A percentile compares a stretch with the other conserved stretches of the same genome.
phyloP scores from a whole-genome alignment of 2,329 filamentous ascomycete genomes.

The Fusarium setosum region DNA sequence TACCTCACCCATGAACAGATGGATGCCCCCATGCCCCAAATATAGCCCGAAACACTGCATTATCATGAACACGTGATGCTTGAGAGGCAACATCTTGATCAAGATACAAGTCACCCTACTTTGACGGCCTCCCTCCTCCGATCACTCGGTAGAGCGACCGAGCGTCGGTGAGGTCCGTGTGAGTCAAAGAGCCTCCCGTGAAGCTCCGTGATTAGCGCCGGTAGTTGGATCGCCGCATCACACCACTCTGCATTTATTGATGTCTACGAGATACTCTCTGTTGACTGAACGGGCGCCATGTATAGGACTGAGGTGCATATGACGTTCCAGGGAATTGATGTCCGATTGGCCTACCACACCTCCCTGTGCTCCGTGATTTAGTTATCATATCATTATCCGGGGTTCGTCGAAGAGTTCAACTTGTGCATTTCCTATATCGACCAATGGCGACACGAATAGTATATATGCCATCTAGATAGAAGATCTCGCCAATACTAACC shows the following conservation, averaged over 20 bases:
- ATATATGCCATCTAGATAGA: too few relatives aligned
- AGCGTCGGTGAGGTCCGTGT: constrained; percentile 14
- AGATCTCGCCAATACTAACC: too few relatives aligned
- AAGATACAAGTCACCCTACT: constrained; percentile 1
- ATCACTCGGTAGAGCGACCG: neutral
- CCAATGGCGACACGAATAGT: too few relatives aligned
- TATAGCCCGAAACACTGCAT: neutral
- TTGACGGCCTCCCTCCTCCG: constrained; percentile 9
- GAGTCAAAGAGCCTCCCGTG: neutral
- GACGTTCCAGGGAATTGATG: too few relatives aligned
- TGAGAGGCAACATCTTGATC: neutral
- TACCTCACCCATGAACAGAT: neutral
- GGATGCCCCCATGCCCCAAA: neutral
- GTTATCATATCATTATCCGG: too few relatives aligned
- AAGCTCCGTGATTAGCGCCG: constrained; percentile 1
- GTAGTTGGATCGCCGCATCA: constrained; percentile 7
- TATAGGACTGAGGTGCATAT: too few relatives aligned
- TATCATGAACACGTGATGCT: neutral
- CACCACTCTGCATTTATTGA: neutral
- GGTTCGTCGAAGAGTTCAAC: too few relatives aligned
- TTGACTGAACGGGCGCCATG: too few relatives aligned
- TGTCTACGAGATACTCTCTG: neutral
- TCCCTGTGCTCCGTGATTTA: too few relatives aligned
- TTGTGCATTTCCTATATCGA: too few relatives aligned
- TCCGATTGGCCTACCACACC: too few relatives aligned